Evolutionary conservation across 345 rosid genomes (phyloP), one percentile per base, ranked within the genome.

Genomic region (Passiflora organensis): DNA sequence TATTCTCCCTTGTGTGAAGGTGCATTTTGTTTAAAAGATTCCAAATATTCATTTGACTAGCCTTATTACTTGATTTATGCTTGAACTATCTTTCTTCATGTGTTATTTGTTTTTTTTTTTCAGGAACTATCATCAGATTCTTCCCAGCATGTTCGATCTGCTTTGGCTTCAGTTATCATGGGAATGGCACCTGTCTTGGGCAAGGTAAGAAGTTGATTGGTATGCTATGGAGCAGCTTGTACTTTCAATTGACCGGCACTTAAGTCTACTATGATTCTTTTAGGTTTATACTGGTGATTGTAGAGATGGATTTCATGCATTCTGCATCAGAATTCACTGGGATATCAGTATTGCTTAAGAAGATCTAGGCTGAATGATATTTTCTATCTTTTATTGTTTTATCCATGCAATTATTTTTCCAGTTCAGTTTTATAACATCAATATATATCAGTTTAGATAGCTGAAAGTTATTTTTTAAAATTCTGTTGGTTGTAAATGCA

Each of bases 81-180:
- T 43, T 17, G 65, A 19, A 52, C 16, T 49, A 54, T 22, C 12
- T 48, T 49, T 16, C 16, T 49, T 25, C 15, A 43, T 28, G 43
- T 20, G 32, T 32, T 28, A 43, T 58, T 61, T 28, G 53, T 32
- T 38, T 76, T 20, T 57, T 48, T 58, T 47, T 32, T 64, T 60
- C 66, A 93, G 99, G 96, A 93, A 63, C 67, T 93, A 58, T 89
- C 99, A 10, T 78, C 96, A 2, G 99, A 93, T 82, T 86, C 96
- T 60, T 93, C 96, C 32, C 99, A 93, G 63, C 99, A 91, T 61
- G 98, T 91, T 34, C 93, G 98, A 23, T 91, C 96, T 54, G 98
- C 95, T 55, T 78, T 91, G 78, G 98, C 98, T 62, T 91, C 96
- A 5, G 98, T 91, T 59, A 88, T 91, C 66, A 91, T 89, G 95